These are phyloP conservation scores for Cyclotella baltica DNA, from an alignment of 108 stramenopile species.

Conservation along the genomic window DNA sequence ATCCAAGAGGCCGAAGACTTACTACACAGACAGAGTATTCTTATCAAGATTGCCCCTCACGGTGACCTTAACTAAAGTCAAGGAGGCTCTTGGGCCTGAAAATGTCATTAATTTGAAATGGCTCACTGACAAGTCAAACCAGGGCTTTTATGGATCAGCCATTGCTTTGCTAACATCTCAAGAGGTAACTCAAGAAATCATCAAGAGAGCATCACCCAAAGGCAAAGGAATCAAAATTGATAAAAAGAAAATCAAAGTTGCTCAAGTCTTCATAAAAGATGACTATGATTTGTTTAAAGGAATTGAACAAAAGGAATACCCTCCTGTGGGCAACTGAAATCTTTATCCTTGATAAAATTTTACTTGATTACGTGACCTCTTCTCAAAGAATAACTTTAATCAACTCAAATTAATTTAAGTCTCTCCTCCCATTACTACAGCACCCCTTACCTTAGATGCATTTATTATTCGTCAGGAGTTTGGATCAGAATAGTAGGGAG, in stretches of 20 bases:
- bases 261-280: constrained; percentile 23
- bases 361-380: too few species aligned
- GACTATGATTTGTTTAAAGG: constrained; percentile 17
- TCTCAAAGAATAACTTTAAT: neutral
- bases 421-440: too few species aligned
- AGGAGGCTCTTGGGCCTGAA: constrained; percentile 41
- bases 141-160: constrained; percentile 73
- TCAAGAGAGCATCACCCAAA: constrained; percentile 9
- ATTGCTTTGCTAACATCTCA: constrained; percentile 56
- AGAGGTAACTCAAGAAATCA: constrained; percentile 34
- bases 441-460: too few species aligned
- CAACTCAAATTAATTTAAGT: neutral
- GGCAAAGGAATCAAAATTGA: constrained; percentile 37
- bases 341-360: neutral
- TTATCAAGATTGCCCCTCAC: constrained; percentile 53
- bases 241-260: constrained; percentile 42
- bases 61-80: constrained; percentile 52
- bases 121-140: constrained; percentile 61
- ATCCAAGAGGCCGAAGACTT: constrained; percentile 7
- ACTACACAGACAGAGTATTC: constrained; percentile 55
- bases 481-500: too few species aligned
- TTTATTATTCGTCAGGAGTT: too few species aligned
- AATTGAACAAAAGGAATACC: constrained; percentile 14
- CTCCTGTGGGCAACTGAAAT: constrained; percentile 17
- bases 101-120: constrained; percentile 54